Evolutionary conservation across 805 yeast genomes (phyloP).

Genomic region (Kluyveromyces wickerhamii): DNA sequence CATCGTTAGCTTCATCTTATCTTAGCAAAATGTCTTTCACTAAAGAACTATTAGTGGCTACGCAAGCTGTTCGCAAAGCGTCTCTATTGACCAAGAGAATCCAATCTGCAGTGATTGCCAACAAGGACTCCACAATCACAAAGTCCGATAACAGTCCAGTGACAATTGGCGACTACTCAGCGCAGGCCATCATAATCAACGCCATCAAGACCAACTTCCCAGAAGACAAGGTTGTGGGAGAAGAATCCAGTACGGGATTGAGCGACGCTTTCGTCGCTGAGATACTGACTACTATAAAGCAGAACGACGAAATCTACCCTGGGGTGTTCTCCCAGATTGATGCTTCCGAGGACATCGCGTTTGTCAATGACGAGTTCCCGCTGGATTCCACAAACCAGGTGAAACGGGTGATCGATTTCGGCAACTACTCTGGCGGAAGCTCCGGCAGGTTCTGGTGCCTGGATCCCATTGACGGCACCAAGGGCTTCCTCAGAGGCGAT

Average conservation of each 20-base stretch:
- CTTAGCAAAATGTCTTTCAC: conserved; percentile 40
- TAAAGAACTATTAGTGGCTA: conserved; percentile 71
- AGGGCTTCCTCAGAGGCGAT: conserved; percentile 90
- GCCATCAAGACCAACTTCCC: conserved; percentile 79
- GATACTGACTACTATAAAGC: conserved; percentile 53
- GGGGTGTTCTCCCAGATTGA: conserved; percentile 20
- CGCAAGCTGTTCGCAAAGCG: conserved; percentile 86
- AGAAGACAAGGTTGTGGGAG: conserved; percentile 82
- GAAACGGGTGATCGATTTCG: conserved; percentile 63
- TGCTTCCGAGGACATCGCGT: conserved; percentile 11
- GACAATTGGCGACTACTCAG: conserved; percentile 92
- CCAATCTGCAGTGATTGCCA: conserved; percentile 46
- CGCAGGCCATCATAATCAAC: conserved; percentile 86
- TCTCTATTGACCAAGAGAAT: conserved; percentile 61
- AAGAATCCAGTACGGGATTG: conserved; percentile 75
- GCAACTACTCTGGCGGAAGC: conserved; percentile 71
- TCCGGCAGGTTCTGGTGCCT: conserved; percentile 90
- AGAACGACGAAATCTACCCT: conserved; percentile 41
- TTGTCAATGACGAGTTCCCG: conserved; percentile 19
- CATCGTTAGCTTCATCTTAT: too few species aligned
- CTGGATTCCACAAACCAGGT: conserved; percentile 42
- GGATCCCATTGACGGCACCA: conserved; percentile 98
- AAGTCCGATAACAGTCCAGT: conserved; percentile 92
- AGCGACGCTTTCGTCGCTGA: conserved; percentile 38
- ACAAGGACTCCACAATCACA: conserved; percentile 49